These are phyloP conservation scores for Chondrus crispus DNA, from an alignment of 23 red algal species.

Conservation along the genomic window DNA sequence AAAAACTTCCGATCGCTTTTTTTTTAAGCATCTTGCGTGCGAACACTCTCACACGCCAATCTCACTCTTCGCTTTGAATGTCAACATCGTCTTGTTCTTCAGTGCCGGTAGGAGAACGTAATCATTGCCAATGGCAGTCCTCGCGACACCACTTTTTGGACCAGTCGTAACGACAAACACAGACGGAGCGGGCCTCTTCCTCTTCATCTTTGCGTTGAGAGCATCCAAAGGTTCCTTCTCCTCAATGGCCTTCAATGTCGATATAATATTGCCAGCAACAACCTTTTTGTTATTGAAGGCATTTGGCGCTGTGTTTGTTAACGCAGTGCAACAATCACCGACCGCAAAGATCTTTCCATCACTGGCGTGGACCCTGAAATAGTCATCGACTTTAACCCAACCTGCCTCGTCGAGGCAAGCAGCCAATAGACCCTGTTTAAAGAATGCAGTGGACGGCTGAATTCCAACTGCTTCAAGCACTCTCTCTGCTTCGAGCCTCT, in stretches of 20 bases:
- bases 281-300: constrained; percentile 8
- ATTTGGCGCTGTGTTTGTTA: constrained; percentile 4
- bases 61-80: constrained; percentile 25
- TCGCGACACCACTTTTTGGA: constrained; percentile 17
- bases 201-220: background rate
- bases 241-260: background rate
- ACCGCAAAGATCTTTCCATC: constrained; percentile 32
- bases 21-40: too few species aligned
- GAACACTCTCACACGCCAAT: constrained; percentile 37
- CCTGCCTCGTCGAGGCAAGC: constrained; percentile 1
- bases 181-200: background rate
- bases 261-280: constrained; percentile 20
- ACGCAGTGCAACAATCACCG: constrained; percentile 46
- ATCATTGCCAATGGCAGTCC: constrained; percentile 11
- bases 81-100: constrained; percentile 69
- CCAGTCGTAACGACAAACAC: constrained; percentile 31
- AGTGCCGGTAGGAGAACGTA: background rate
- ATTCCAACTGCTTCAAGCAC: constrained; percentile 20
- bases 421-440: background rate
- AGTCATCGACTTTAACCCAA: constrained; percentile 30
- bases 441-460: constrained; percentile 7
- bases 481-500: background rate
- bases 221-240: background rate
- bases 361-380: constrained; percentile 7
- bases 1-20: too few species aligned